These are phyloP conservation scores for Dictyostelium firmibasis DNA, from an alignment of 78 protist genomes.

Conservation along the genomic window DNA sequence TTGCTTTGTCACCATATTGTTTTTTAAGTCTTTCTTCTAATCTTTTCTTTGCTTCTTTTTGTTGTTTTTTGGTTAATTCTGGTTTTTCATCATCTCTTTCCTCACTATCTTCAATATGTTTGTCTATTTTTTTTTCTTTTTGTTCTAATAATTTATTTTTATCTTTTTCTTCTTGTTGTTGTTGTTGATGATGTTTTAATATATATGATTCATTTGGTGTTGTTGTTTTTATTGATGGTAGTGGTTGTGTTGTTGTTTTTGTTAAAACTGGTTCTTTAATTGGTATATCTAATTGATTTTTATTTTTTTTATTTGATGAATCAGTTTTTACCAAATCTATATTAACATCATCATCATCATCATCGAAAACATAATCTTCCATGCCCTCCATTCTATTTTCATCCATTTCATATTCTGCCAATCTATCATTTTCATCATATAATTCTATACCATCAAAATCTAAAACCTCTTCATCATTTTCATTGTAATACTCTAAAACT, in stretches of 20 bases:
- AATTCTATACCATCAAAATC: not conserved
- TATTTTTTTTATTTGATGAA: not conserved
- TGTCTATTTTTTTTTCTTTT: not conserved
- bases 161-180: too few species aligned
- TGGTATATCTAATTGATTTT: not conserved
- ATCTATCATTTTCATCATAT: not conserved
- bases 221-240: not conserved
- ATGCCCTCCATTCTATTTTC: conserved; percentile 62
- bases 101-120: too few species aligned
- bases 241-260: not conserved
- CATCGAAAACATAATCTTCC: conserved; percentile 69
- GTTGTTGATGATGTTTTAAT: too few species aligned
- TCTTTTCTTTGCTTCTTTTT: not conserved
- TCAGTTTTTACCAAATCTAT: too few species aligned
- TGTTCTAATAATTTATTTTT: not conserved
- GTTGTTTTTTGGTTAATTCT: not conserved
- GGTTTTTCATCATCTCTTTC: not conserved
- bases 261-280: not conserved
- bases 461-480: not conserved
- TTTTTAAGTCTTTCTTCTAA: conserved; percentile 9
- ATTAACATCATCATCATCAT: not conserved
- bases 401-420: conserved; percentile 12
- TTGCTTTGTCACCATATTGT: conserved; percentile 33
- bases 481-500: not conserved
- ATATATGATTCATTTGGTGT: too few species aligned